phyloP scores from a whole-genome alignment of 768 basidiomycete species.

The Mrakia hoshinonis region DNA sequence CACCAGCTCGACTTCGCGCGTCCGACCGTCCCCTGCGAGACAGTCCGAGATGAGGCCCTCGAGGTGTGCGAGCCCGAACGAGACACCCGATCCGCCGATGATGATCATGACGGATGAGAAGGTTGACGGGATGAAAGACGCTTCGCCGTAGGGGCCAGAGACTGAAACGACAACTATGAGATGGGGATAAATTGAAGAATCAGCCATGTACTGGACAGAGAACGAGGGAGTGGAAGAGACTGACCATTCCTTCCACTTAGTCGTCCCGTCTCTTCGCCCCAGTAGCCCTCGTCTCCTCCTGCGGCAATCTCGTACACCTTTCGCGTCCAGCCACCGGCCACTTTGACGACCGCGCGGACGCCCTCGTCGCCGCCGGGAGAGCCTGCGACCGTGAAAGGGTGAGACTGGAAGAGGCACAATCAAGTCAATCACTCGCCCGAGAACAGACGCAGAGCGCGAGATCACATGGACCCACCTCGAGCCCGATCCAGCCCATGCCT shows the following conservation, averaged over 20 bases:
- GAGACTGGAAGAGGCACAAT: slow-evolving; percentile 3
- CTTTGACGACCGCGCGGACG: slow-evolving; percentile 22
- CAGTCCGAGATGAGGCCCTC: slow-evolving; percentile 29
- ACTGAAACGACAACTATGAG: slow-evolving; percentile 18
- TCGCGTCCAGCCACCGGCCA: slow-evolving; percentile 30
- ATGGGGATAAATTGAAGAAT: neutral
- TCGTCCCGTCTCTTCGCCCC: neutral
- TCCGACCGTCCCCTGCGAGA: slow-evolving; percentile 15
- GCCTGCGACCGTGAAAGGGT: slow-evolving; percentile 30
- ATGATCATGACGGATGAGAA: slow-evolving; percentile 30
- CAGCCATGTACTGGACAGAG: neutral
- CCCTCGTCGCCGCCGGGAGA: slow-evolving; percentile 13
- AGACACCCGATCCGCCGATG: slow-evolving; percentile 30
- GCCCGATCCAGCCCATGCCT: slow-evolving; percentile 23
- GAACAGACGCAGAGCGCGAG: no score
- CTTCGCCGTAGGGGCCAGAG: slow-evolving; percentile 30
- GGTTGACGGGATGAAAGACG: slow-evolving; percentile 29
- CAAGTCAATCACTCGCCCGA: no score
- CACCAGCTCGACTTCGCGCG: slow-evolving; percentile 24
- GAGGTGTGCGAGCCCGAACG: slow-evolving; percentile 28
- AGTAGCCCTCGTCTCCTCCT: neutral
- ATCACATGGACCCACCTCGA: slow-evolving; percentile 6
- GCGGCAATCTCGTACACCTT: slow-evolving; percentile 26
- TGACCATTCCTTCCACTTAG: neutral
- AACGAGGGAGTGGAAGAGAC: neutral